Conservation (phyloP, 176 grass and related monocot genomes). For the Rhynchospora tenuis region DNA sequence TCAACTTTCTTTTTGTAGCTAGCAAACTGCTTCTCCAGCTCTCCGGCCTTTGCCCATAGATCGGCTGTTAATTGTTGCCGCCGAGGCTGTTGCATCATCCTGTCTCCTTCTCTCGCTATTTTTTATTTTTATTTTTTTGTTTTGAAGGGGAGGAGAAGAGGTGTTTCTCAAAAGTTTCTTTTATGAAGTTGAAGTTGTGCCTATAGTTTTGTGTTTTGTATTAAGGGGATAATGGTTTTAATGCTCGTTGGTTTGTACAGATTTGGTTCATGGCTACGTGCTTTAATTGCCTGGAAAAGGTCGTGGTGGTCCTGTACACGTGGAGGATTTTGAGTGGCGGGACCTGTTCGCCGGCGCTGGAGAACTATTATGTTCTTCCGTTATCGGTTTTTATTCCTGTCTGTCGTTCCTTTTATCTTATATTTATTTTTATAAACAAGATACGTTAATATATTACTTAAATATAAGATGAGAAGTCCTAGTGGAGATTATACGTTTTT, state of each 20-base stretch:
- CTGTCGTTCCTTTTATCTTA: background rate
- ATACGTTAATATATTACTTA: background rate
- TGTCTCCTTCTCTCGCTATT: background rate
- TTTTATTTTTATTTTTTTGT: background rate
- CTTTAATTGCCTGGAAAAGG: background rate
- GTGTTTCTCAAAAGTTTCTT: background rate
- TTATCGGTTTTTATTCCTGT: background rate
- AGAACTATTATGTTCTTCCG: background rate
- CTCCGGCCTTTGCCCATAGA: conserved; percentile 60
- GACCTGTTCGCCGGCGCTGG: background rate
- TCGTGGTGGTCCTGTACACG: background rate
- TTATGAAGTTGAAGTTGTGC: conserved; percentile 13
- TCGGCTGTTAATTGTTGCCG: background rate
- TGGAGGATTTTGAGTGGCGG: background rate
- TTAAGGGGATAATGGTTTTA: conserved; percentile 19
- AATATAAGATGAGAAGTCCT: background rate
- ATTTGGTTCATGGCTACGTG: background rate
- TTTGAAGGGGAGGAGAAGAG: background rate
- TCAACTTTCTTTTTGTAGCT: conserved; percentile 38
- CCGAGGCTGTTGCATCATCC: background rate
- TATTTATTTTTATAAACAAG: background rate
- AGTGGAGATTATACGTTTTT: background rate
- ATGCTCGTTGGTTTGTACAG: background rate
- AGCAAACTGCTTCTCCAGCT: conserved; percentile 57
- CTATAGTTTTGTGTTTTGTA: conserved; percentile 3